Evolutionary conservation across 371 early-diverging fungal genomes (phyloP).

Genomic region (Aphelidium insulamus): DNA sequence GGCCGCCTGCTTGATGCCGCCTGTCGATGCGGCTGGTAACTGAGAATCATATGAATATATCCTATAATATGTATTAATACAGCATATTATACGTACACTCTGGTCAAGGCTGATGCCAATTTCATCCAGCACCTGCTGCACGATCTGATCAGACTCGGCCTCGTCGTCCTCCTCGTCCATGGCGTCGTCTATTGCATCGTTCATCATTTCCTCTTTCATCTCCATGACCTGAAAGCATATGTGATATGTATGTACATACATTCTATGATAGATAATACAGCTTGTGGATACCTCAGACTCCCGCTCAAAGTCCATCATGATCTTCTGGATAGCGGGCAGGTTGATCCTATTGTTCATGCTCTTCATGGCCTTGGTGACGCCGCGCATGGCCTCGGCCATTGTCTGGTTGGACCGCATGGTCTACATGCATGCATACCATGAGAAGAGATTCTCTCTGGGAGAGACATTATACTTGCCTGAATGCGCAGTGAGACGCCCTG

Average conservation of each 20-base stretch:
- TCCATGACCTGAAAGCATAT: too few species aligned
- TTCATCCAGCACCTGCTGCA: conserved; percentile 82
- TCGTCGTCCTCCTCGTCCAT: conserved; percentile 84
- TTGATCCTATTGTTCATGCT: conserved; percentile 89
- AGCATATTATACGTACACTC: too few species aligned
- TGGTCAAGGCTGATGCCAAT: conserved; percentile 64
- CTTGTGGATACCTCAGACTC: conserved; percentile 75
- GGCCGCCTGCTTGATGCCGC: too few species aligned
- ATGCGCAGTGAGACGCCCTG: conserved; percentile 79
- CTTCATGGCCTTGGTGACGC: conserved; percentile 85
- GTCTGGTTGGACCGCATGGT: conserved; percentile 77
- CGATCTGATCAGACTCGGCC: conserved; percentile 56
- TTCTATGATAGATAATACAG: too few species aligned
- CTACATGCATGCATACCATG: conserved; percentile 11
- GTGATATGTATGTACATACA: too few species aligned
- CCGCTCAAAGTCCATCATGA: conserved; percentile 92
- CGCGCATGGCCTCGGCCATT: conserved; percentile 89
- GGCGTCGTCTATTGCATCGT: conserved; percentile 84
- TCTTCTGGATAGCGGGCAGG: conserved; percentile 71
- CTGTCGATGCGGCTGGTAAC: too few species aligned
- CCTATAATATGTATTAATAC: too few species aligned
- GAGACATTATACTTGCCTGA: conserved; percentile 26
- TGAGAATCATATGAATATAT: too few species aligned
- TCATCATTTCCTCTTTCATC: conserved; percentile 96
- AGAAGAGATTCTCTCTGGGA: not conserved